Evolutionary conservation across 2,329 filamentous ascomycete species (phyloP), one percentile per base, ranked within the genome.

Genomic region (Pseudogymnoascus sp.): DNA sequence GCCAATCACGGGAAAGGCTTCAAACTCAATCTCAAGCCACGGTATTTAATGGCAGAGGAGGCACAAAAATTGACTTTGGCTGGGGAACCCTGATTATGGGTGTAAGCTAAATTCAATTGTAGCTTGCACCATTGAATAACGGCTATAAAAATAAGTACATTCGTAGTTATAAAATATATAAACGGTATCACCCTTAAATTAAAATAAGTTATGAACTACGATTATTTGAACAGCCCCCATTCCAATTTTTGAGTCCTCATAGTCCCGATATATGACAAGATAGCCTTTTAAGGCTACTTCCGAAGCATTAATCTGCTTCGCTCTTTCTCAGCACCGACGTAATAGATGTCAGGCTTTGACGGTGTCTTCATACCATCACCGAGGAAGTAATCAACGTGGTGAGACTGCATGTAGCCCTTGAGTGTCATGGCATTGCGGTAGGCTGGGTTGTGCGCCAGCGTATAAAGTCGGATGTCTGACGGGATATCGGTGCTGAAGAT

Each of bases 371-470:
- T 60, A 10, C 57, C 28, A 4, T 60, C 28, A 2, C 57, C 57
- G 26, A 60, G 28, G 28, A 60, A 60, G 21, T 60, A 60, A n/a
- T 60, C 57, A 15, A 60, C 53, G 8, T 60, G 35, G 4, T 60
- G 57, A 8, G 31, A 35, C 57, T 60, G 57, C 17, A 60, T 36
- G 15, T 60, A 60, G 3, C 57, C 57, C 57, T 60, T 60, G 15
- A 60, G 35, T 7, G 57, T 60, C 57, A 60, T 60, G 11, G 57
- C 28, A 19, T 60, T 60, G 35, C 57, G 57, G 57, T 60, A 60
- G 21, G 57, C 57, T 0, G 57, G 57, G 57, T 60, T 60, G 57
- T 60, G 57, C 11, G 57, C 15, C 57, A 60, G 26, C 11, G 57
- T 60, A 36, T 60, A 60, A 21, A 60, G 57, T 4, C 57, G 57